Evolutionary conservation across 1,284 basidiomycete species (phyloP).

Genomic region (Cryptococcus deneoformans): DNA sequence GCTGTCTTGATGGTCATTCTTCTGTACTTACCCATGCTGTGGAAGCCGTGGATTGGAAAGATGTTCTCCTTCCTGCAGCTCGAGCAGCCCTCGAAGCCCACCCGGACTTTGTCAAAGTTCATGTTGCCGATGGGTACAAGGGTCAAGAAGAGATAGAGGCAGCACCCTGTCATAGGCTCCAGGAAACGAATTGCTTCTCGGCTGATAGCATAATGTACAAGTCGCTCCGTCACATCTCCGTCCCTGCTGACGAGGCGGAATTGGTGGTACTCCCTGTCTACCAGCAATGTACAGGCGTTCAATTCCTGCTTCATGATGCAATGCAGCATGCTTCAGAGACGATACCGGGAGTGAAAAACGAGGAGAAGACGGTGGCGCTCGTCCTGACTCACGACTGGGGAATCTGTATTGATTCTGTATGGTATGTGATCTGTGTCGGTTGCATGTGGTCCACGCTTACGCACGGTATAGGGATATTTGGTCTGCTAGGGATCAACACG

Average conservation of each 20-base stretch:
- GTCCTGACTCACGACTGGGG: slow-evolving; percentile 54
- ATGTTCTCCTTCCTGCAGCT: slow-evolving; percentile 44
- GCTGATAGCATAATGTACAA: slow-evolving; percentile 48
- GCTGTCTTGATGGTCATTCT: slow-evolving; percentile 23
- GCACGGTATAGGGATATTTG: slow-evolving; percentile 38
- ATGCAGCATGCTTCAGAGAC: slow-evolving; percentile 37
- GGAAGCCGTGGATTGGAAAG: slow-evolving; percentile 33
- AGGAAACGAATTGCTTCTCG: slow-evolving; percentile 44
- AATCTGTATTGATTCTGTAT: slow-evolving; percentile 45
- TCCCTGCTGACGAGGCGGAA: slow-evolving; percentile 49
- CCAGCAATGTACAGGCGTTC: slow-evolving; percentile 44
- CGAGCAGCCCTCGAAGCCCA: slow-evolving; percentile 31
- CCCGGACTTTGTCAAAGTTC: slow-evolving; percentile 43
- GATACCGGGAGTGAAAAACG: slow-evolving; percentile 39
- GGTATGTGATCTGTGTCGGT: slow-evolving; percentile 17
- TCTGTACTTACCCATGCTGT: slow-evolving; percentile 28
- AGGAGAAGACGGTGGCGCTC: slow-evolving; percentile 38
- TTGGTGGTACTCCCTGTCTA: slow-evolving; percentile 51
- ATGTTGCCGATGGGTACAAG: slow-evolving; percentile 41
- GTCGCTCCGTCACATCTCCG: slow-evolving; percentile 41
- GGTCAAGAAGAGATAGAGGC: slow-evolving; percentile 37
- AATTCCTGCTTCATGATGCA: slow-evolving; percentile 48
- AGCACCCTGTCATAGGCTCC: slow-evolving; percentile 41
- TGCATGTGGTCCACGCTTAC: no score
- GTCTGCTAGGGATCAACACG: slow-evolving; percentile 30